These are phyloP conservation scores for Paralagenidium karlingii DNA, from an alignment of 352 stramenopile species.

Conservation along the genomic window DNA sequence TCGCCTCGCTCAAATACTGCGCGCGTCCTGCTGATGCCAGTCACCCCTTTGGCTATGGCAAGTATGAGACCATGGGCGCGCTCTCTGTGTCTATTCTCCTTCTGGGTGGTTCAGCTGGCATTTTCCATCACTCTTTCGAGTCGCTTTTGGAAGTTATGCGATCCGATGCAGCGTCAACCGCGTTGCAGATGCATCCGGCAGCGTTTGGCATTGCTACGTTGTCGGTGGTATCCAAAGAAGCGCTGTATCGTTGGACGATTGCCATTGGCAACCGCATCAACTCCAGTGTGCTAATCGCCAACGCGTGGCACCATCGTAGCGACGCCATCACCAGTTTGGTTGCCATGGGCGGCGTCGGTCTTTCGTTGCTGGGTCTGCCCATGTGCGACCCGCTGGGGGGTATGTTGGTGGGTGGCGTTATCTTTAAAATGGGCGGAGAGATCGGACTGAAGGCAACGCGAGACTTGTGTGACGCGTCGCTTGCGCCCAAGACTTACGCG, in stretches of 20 bases:
- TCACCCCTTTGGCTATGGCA: slow-evolving; percentile 72
- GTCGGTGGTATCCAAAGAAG: slow-evolving; percentile 87
- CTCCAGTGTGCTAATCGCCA: slow-evolving; percentile 89
- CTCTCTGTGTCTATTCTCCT: slow-evolving; percentile 49
- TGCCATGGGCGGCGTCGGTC: slow-evolving; percentile 43
- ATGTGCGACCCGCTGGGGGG: slow-evolving; percentile 55
- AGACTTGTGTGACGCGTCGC: slow-evolving; percentile 49
- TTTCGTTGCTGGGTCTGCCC: slow-evolving; percentile 44
- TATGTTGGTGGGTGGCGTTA: slow-evolving; percentile 60
- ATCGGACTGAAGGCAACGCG: slow-evolving; percentile 44
- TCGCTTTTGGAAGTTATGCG: slow-evolving; percentile 38
- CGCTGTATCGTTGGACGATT: slow-evolving; percentile 86
- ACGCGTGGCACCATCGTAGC: slow-evolving; percentile 91
- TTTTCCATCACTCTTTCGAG: slow-evolving; percentile 56
- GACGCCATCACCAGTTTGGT: slow-evolving; percentile 76
- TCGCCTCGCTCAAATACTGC: slow-evolving; percentile 84
- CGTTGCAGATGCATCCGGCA: slow-evolving; percentile 25
- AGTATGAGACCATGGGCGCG: slow-evolving; percentile 61
- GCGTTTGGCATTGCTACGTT: slow-evolving; percentile 74
- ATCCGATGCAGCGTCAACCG: slow-evolving; percentile 1
- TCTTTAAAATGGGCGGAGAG: slow-evolving; percentile 63
- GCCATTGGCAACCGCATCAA: slow-evolving; percentile 81
- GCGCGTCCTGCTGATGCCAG: slow-evolving; percentile 84
- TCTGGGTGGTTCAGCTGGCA: slow-evolving; percentile 44
- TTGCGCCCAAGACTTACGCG: slow-evolving; percentile 22